Percentiles rank a stretch among this genome's conserved stretches.
Conservation (phyloP, 2,329 filamentous ascomycete genomes). For the Aspergillus felis region DNA sequence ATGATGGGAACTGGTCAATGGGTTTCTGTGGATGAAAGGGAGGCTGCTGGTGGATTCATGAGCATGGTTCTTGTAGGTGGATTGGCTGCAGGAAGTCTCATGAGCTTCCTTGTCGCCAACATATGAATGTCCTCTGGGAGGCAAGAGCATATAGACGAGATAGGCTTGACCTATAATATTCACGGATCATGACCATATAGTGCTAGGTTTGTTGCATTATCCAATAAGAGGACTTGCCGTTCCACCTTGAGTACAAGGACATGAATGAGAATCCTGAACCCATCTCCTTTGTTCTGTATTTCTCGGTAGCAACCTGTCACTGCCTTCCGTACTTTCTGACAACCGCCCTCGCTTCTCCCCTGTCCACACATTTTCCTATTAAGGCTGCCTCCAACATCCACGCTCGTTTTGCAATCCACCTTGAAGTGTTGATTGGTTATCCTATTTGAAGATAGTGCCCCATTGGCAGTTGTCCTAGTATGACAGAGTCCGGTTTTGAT, state of each 20-base stretch:
- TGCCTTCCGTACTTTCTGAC: background rate
- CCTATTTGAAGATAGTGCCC: background rate
- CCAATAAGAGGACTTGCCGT: background rate
- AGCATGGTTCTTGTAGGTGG: constrained; percentile 82
- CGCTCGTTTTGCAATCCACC: background rate
- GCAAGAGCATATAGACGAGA: background rate
- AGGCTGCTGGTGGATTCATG: constrained; percentile 93
- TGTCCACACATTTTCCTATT: background rate
- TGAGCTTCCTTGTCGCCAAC: constrained; percentile 72
- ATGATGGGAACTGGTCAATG: constrained; percentile 88
- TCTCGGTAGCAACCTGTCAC: background rate
- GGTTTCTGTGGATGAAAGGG: constrained; percentile 77
- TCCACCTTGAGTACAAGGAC: background rate
- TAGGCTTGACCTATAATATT: background rate
- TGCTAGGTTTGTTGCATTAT: background rate
- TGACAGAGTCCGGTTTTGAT: background rate
- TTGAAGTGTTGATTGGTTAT: background rate
- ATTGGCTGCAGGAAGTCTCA: constrained; percentile 75
- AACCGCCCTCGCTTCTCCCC: background rate
- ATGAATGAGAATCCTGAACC: background rate
- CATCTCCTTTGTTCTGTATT: background rate
- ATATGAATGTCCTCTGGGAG: constrained; percentile 6
- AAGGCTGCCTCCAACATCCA: background rate
- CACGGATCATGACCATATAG: background rate
- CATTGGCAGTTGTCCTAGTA: background rate